Percentiles rank a stretch among this genome's conserved stretches.
Evolutionary conservation across 257 asterid genomes (phyloP).

Genomic region (Avicennia marina): DNA sequence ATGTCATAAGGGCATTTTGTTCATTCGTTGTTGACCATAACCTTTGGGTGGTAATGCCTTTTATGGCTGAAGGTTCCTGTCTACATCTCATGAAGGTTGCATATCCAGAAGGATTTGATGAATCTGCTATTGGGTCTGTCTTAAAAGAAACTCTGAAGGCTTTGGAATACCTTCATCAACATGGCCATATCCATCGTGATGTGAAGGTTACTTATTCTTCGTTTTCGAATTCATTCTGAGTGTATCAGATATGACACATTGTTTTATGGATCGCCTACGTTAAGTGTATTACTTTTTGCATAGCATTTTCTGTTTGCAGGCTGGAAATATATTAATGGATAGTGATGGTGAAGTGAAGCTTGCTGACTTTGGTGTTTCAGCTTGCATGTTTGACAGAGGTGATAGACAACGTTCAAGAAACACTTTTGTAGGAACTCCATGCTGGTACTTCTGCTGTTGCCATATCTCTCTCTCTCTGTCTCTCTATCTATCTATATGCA

Average conservation of each 20-base stretch:
- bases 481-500: too few species aligned
- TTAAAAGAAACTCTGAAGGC: constrained; percentile 97
- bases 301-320: constrained; percentile 44
- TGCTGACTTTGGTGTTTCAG: constrained; percentile 98
- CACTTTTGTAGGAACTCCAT: constrained; percentile 99
- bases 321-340: constrained; percentile 93
- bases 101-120: constrained; percentile 96
- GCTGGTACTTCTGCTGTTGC: constrained; percentile 55
- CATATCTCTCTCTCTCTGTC: neutral
- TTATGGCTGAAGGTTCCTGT: constrained; percentile 98
- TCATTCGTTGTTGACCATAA: constrained; percentile 94
- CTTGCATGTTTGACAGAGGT: constrained; percentile 93
- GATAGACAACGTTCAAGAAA: constrained; percentile 97
- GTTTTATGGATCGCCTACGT: neutral
- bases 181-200: constrained; percentile 97
- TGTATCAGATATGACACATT: neutral
- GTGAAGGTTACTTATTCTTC: constrained; percentile 56
- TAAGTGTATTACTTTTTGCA: constrained; percentile 6
- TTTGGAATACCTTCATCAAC: constrained; percentile 86
- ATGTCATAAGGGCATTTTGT: constrained; percentile 81
- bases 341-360: constrained; percentile 87
- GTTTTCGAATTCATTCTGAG: neutral
- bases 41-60: constrained; percentile 99
- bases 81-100: constrained; percentile 96
- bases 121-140: constrained; percentile 78